Evolutionary conservation across 495 filamentous ascomycete genomes (phyloP), one percentile per base, ranked within the genome.

Genomic region (Glonium stellatum): DNA sequence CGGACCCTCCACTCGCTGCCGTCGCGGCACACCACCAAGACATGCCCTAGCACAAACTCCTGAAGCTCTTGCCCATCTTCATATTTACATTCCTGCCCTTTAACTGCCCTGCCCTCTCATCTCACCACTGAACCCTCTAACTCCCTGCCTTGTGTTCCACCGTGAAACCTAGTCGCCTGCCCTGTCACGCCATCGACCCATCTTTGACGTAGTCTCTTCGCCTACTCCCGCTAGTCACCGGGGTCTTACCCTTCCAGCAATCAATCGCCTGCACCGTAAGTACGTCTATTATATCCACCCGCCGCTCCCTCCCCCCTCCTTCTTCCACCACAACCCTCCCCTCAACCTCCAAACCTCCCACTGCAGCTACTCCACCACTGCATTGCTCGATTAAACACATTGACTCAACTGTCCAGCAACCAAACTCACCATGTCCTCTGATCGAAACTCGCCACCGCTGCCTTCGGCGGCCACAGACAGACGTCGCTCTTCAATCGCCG

Each of bases 401-500:
- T 51, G 36, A 59, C 6, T 51, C 57, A 9, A n/a, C 41, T 25
- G 5, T 42, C 54, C 31, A 58, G 22, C 60, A 52, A 19, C 3
- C 19, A 51, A 39, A 42, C 10, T 8, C 31, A 41, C 59, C 60
- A 72, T 70, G 65, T 65, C 70, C 55, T 58, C 67, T 56, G 69
- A 63, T 25, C 35, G 49, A 35, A 58, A 65, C 60, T 59, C 60
- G 31, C 57, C 64, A 2, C 66, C 70, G 5, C 69, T 61, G 46
- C 57, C 62, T n/a, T 60, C 68, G 6, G 60, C 69, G 15, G 39
- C 58, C 55, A 58, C 61, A 18, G 54, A 64, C 27, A 51, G 64
- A 47, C 61, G 62, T 18, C 71, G 73, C 54, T 66, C 73, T 23
- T 71, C 69, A 8, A 64, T 75, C 55, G 66, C 69, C 11, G 70